Evolutionary conservation across 441 rosid species (phyloP).

Genomic region (Gossypium trilobum): DNA sequence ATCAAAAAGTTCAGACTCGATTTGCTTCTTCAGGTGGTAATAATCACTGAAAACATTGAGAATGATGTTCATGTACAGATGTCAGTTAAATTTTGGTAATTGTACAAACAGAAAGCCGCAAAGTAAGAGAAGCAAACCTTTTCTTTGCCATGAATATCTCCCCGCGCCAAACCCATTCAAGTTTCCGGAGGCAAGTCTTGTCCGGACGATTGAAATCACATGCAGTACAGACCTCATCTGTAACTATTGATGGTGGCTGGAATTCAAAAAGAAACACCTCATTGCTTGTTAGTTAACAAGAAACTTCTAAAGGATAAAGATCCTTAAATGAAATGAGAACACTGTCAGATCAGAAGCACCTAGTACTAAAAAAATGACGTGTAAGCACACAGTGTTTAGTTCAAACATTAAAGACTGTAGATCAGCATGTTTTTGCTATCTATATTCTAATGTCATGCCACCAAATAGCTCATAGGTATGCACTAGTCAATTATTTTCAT

Average conservation of each 20-base stretch:
- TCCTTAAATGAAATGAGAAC: neutral
- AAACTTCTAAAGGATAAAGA: slow-evolving; percentile 4
- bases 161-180: slow-evolving; percentile 99
- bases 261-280: slow-evolving; percentile 24
- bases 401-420: neutral
- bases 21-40: slow-evolving; percentile 89
- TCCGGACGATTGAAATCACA: slow-evolving; percentile 98
- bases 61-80: slow-evolving; percentile 15
- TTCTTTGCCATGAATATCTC: slow-evolving; percentile 80
- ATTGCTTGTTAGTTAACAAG: neutral
- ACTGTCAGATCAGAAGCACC: neutral
- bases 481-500: neutral
- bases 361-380: neutral
- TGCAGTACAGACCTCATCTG: slow-evolving; percentile 91
- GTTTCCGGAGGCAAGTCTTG: slow-evolving; percentile 87
- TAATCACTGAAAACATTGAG: slow-evolving; percentile 61
- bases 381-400: neutral
- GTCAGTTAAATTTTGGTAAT: slow-evolving; percentile 16
- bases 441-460: slow-evolving; percentile 6
- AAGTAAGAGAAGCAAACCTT: slow-evolving; percentile 41
- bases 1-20: slow-evolving; percentile 84
- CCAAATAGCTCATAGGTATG: slow-evolving; percentile 3
- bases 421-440: neutral
- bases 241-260: slow-evolving; percentile 93
- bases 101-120: slow-evolving; percentile 7